Percentiles rank a stretch among this genome's conserved stretches.
Evolutionary conservation across 2,329 filamentous ascomycete species (phyloP).

Genomic region (Parastagonospora avenae): DNA sequence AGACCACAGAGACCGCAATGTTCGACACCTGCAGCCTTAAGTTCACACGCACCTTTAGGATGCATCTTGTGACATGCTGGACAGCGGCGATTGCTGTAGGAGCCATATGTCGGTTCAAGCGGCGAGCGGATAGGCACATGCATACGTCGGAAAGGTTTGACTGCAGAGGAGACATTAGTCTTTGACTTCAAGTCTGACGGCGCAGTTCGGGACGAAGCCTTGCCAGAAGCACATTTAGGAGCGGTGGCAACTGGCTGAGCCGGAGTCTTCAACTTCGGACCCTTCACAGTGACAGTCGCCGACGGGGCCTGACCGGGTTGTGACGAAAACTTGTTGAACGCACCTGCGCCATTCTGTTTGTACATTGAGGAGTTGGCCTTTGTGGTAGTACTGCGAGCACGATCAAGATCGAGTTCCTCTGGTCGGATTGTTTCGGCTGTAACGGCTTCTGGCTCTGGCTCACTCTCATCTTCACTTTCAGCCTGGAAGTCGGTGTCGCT

Average conservation of each 20-base stretch:
- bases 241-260: not conserved
- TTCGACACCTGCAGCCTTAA: slow-evolving; percentile 65
- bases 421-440: slow-evolving; percentile 9
- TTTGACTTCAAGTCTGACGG: slow-evolving; percentile 1
- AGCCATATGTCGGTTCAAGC: slow-evolving; percentile 26
- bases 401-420: slow-evolving; percentile 7
- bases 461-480: slow-evolving; percentile 36
- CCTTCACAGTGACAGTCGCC: slow-evolving; percentile 3
- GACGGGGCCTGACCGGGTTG: slow-evolving; percentile 7
- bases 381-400: slow-evolving; percentile 8
- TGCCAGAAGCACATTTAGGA: not conserved
- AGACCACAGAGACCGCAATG: slow-evolving; percentile 67
- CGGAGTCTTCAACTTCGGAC: not conserved
- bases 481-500: slow-evolving; percentile 58
- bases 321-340: slow-evolving; percentile 14
- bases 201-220: not conserved
- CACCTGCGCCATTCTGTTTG: slow-evolving; percentile 29
- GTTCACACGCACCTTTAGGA: slow-evolving; percentile 62
- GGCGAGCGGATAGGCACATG: slow-evolving; percentile 34
- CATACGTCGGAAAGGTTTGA: slow-evolving; percentile 41
- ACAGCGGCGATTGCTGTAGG: slow-evolving; percentile 47
- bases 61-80: slow-evolving; percentile 62
- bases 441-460: slow-evolving; percentile 12
- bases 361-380: slow-evolving; percentile 14
- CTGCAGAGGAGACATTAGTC: slow-evolving; percentile 24